Conservation (phyloP, 768 basidiomycete genomes). For the Gautieria morchelliformis region DNA sequence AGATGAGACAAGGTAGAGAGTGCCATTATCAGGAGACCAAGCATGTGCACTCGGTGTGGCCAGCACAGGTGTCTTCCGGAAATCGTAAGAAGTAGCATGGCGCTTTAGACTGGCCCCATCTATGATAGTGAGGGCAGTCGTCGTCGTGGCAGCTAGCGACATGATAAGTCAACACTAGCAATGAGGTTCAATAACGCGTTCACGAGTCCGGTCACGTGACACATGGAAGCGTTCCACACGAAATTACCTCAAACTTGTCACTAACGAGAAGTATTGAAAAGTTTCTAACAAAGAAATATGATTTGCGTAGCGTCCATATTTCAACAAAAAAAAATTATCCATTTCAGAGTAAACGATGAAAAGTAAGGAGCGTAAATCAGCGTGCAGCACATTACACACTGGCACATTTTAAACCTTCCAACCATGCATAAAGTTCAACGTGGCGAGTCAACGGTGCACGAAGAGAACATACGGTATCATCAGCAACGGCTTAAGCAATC, state of each 20-base stretch:
- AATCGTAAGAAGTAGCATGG: not conserved
- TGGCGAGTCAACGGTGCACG: not conserved
- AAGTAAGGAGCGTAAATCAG: too few species aligned
- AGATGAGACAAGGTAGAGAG: constrained; percentile 43
- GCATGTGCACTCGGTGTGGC: constrained; percentile 27
- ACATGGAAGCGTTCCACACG: not conserved
- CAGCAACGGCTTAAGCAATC: not conserved
- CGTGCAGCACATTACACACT: too few species aligned
- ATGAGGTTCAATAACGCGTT: not conserved
- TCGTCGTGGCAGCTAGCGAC: constrained; percentile 5
- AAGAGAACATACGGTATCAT: not conserved
- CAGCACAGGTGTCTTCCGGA: not conserved
- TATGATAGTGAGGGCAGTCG: not conserved
- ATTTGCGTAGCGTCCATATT: not conserved
- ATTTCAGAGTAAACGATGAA: too few species aligned
- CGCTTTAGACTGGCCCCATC: not conserved
- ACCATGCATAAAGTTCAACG: not conserved
- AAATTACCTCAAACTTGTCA: too few species aligned
- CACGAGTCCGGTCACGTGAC: not conserved
- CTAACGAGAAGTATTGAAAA: not conserved
- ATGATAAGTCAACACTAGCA: not conserved
- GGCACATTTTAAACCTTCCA: not conserved
- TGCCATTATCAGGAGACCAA: constrained; percentile 51
- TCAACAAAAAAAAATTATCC: too few species aligned
- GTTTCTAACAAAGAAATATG: not conserved